Conservation (phyloP, 805 yeast genomes). For the Candida gorgasii region DNA sequence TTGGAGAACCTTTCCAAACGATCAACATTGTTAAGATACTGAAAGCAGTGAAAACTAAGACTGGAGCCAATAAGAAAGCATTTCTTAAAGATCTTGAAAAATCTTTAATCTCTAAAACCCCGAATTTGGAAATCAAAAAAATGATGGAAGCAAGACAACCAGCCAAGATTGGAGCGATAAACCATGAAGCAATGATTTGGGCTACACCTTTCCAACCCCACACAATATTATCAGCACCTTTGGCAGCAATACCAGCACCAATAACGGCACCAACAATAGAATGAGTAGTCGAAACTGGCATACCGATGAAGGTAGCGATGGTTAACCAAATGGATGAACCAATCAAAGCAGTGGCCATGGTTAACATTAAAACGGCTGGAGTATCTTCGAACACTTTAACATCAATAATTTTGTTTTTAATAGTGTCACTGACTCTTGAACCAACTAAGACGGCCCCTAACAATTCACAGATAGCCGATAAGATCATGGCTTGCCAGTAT, state of each 20-base stretch:
- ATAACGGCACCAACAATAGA: slow-evolving; percentile 75
- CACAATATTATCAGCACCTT: slow-evolving; percentile 55
- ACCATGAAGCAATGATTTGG: slow-evolving; percentile 78
- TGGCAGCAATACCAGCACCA: slow-evolving; percentile 75
- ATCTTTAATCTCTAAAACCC: slow-evolving; percentile 60
- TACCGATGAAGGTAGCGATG: slow-evolving; percentile 63
- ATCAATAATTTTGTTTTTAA: slow-evolving; percentile 63
- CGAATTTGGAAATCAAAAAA: slow-evolving; percentile 59
- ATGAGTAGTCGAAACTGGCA: slow-evolving; percentile 84
- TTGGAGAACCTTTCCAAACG: slow-evolving; percentile 81
- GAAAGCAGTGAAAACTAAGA: slow-evolving; percentile 60
- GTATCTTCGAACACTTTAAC: slow-evolving; percentile 47
- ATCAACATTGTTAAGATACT: slow-evolving; percentile 71
- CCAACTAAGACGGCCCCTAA: slow-evolving; percentile 76
- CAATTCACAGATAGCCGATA: slow-evolving; percentile 72
- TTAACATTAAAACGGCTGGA: slow-evolving; percentile 72
- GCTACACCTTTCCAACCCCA: slow-evolving; percentile 82
- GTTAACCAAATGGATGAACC: slow-evolving; percentile 75
- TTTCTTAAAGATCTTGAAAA: slow-evolving; percentile 44
- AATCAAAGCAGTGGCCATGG: slow-evolving; percentile 73
- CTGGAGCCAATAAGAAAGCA: slow-evolving; percentile 60
- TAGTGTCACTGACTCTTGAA: slow-evolving; percentile 71
- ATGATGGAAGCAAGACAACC: slow-evolving; percentile 61
- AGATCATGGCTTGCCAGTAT: slow-evolving; percentile 74
- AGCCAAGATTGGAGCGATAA: slow-evolving; percentile 71